Evolutionary conservation across 495 filamentous ascomycete genomes (phyloP).

Genomic region (Penicillium alfredii): DNA sequence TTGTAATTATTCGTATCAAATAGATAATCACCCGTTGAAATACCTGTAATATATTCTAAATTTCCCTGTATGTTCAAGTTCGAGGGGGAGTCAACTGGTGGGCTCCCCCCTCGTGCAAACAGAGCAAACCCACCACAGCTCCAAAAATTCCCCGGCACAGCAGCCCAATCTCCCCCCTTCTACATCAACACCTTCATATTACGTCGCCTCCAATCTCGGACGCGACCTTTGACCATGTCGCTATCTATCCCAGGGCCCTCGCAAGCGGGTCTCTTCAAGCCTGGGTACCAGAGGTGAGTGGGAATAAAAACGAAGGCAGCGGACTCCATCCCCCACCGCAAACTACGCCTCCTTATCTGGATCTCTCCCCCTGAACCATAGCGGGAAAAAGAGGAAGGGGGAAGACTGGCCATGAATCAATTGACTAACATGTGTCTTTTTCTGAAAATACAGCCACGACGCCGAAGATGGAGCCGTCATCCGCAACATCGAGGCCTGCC

Average conservation of each 20-base stretch:
- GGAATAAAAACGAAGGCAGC: conserved; percentile 6
- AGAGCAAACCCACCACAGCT: conserved; percentile 41
- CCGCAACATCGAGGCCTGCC: conserved; percentile 97
- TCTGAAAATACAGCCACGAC: conserved; percentile 65
- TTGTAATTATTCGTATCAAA: no score
- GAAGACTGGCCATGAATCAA: no score
- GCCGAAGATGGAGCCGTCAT: conserved; percentile 98
- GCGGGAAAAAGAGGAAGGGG: conserved; percentile 2
- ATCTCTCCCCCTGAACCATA: background rate
- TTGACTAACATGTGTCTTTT: conserved; percentile 6
- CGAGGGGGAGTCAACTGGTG: conserved; percentile 15
- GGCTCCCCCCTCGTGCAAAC: conserved; percentile 41
- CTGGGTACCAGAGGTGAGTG: conserved; percentile 88
- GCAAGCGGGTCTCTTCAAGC: conserved; percentile 89
- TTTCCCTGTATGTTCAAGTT: conserved; percentile 1
- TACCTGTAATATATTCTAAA: no score
- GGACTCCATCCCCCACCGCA: conserved; percentile 19
- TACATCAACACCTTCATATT: conserved; percentile 16
- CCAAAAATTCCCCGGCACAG: conserved; percentile 42
- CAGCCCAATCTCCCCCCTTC: conserved; percentile 19
- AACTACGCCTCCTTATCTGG: conserved; percentile 28
- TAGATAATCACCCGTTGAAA: no score
- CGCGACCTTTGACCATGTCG: conserved; percentile 63
- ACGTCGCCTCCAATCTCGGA: conserved; percentile 22
- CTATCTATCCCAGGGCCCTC: conserved; percentile 90